Evolutionary conservation across 306 rosid species (phyloP).

Genomic region (Ormosia semicastrata): DNA sequence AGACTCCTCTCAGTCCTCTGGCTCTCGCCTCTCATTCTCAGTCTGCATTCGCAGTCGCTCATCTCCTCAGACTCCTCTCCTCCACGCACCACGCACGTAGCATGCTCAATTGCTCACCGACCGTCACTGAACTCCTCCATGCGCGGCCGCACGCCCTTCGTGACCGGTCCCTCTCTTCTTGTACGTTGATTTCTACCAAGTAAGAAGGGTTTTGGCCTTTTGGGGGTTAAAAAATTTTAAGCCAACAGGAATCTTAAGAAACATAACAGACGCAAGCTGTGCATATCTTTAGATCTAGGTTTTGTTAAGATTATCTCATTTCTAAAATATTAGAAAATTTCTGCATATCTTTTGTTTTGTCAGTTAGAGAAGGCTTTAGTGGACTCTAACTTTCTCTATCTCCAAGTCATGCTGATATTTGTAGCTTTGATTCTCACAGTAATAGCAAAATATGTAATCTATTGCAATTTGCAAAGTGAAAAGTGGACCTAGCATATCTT

Average conservation of each 20-base stretch:
- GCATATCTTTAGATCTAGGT: constrained; percentile 28
- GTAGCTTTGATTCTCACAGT: too few relatives aligned
- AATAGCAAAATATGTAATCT: constrained; percentile 32
- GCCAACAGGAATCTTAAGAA: constrained; percentile 34
- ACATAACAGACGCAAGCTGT: background rate
- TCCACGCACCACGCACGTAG: too few relatives aligned
- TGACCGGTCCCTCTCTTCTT: too few relatives aligned
- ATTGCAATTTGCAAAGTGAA: constrained; percentile 37
- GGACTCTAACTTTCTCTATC: constrained; percentile 47
- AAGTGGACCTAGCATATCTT: constrained; percentile 49
- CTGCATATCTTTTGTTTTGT: constrained; percentile 33
- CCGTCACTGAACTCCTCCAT: too few relatives aligned
- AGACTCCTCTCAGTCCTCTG: too few relatives aligned
- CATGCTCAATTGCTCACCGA: too few relatives aligned
- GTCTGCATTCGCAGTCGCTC: too few relatives aligned
- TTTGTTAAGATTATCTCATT: constrained; percentile 4
- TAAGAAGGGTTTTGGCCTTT: too few relatives aligned
- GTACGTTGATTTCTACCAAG: too few relatives aligned
- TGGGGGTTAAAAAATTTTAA: background rate
- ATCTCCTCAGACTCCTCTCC: too few relatives aligned
- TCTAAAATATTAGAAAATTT: constrained; percentile 31
- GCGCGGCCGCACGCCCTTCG: too few relatives aligned
- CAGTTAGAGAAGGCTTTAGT: constrained; percentile 37
- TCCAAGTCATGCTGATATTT: constrained; percentile 44
- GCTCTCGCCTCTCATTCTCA: too few relatives aligned